phyloP scores from a whole-genome alignment of 2,329 filamentous ascomycete genomes.

The Beauveria pseudobassiana region DNA sequence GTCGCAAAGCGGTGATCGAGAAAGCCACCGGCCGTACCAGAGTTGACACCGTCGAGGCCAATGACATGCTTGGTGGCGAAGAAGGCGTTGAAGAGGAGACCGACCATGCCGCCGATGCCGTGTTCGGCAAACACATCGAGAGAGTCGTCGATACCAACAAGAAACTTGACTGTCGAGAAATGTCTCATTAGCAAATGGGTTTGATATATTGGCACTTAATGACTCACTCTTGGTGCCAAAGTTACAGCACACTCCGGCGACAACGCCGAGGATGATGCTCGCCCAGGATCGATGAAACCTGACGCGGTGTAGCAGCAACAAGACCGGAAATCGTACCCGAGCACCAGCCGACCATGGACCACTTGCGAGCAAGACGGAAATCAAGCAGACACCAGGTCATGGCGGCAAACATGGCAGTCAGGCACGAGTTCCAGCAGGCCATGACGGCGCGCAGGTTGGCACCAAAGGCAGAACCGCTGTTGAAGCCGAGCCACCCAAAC shows the following conservation, averaged over 20 bases:
- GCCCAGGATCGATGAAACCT: constrained; percentile 61
- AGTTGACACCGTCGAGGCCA: constrained; percentile 71
- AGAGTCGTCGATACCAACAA: constrained; percentile 60
- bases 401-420: constrained; percentile 85
- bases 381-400: constrained; percentile 94
- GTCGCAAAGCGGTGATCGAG: constrained; percentile 67
- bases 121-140: constrained; percentile 68
- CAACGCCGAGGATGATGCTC: constrained; percentile 57
- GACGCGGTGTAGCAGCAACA: constrained; percentile 62
- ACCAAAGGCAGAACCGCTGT: constrained; percentile 90
- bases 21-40: constrained; percentile 59
- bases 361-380: constrained; percentile 88
- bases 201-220: neutral
- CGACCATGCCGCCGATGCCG: constrained; percentile 61
- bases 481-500: constrained; percentile 99
- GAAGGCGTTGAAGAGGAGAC: constrained; percentile 65
- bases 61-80: constrained; percentile 65
- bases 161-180: constrained; percentile 43
- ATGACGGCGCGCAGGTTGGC: constrained; percentile 90
- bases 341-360: constrained; percentile 74
- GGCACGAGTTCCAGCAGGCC: constrained; percentile 96
- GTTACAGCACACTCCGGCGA: constrained; percentile 59
- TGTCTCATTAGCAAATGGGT: constrained; percentile 12
- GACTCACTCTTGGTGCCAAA: constrained; percentile 53
- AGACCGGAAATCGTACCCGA: constrained; percentile 65